Evolutionary conservation across 1,284 basidiomycete genomes (phyloP).

Genomic region (Termitomyces sp.): DNA sequence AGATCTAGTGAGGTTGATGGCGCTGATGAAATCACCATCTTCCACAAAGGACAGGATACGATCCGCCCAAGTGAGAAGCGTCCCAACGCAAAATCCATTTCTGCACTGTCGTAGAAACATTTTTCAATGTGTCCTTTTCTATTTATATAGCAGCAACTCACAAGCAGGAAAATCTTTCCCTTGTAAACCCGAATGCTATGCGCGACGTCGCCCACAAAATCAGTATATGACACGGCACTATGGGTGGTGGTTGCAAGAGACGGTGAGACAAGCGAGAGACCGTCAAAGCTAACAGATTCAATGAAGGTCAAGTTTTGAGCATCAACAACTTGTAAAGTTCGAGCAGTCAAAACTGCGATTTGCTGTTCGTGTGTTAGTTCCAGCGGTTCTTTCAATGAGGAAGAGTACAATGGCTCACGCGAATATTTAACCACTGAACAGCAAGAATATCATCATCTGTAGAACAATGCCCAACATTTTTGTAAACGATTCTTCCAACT

Average conservation of each 20-base stretch:
- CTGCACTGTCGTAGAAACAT: conserved; percentile 43
- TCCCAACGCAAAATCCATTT: conserved; percentile 76
- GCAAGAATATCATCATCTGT: conserved; percentile 57
- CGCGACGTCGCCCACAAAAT: conserved; percentile 51
- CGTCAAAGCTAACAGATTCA: conserved; percentile 56
- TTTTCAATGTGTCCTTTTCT: background rate
- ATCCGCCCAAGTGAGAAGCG: conserved; percentile 93
- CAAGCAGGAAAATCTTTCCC: conserved; percentile 87
- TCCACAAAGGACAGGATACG: conserved; percentile 82
- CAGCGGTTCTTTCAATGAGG: conserved; percentile 9
- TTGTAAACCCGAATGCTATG: conserved; percentile 83
- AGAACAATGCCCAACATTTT: conserved; percentile 51
- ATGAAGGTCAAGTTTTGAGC: conserved; percentile 48
- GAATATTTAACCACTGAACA: conserved; percentile 70
- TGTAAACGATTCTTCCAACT: conserved; percentile 58
- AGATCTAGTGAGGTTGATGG: conserved; percentile 80
- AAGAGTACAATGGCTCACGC: conserved; percentile 52
- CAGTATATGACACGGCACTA: conserved; percentile 43
- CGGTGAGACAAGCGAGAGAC: conserved; percentile 50
- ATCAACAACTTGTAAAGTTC: conserved; percentile 69
- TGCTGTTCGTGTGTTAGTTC: conserved; percentile 39
- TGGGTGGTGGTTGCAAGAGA: conserved; percentile 44
- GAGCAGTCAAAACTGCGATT: conserved; percentile 54
- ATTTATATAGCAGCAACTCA: conserved; percentile 36
- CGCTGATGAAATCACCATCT: conserved; percentile 83